Percentiles rank a stretch among this genome's conserved stretches.
Conservation (phyloP, 2,329 filamentous ascomycete genomes). For the Fusarium kyushuense region DNA sequence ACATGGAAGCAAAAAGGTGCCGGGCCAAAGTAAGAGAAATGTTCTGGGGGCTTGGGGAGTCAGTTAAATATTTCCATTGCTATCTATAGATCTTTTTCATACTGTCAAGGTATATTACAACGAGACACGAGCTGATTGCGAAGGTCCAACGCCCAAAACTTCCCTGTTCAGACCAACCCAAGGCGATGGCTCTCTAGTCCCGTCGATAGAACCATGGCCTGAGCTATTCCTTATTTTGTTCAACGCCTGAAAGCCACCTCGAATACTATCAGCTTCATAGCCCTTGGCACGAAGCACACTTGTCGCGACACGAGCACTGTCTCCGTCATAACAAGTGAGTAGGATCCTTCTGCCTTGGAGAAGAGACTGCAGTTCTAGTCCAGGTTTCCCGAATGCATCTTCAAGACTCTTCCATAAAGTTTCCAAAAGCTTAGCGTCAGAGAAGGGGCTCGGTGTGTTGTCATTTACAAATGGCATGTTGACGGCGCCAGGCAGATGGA, state of each 20-base stretch:
- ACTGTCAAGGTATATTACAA: not conserved
- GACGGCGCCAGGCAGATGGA: constrained; percentile 58
- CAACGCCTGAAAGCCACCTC: constrained; percentile 62
- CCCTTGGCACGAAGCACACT: constrained; percentile 65
- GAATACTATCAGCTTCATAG: constrained; percentile 59
- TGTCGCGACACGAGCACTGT: constrained; percentile 65
- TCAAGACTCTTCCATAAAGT: constrained; percentile 63
- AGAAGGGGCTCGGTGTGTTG: constrained; percentile 59
- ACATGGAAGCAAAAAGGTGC: constrained; percentile 9
- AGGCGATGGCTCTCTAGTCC: constrained; percentile 1
- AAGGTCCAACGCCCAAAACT: not conserved
- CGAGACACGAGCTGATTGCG: constrained; percentile 19
- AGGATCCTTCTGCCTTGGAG: constrained; percentile 55
- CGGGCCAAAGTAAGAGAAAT: constrained; percentile 20
- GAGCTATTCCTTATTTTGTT: constrained; percentile 31
- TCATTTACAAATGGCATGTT: constrained; percentile 59
- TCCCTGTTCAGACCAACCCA: constrained; percentile 24
- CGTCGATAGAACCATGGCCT: not conserved
- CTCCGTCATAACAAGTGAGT: constrained; percentile 66
- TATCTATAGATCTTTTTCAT: not conserved
- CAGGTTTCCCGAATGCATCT: constrained; percentile 52
- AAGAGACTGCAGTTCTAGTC: constrained; percentile 33
- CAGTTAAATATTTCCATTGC: not conserved
- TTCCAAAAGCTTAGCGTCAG: constrained; percentile 57
- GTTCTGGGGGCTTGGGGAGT: constrained; percentile 45